Conservation (phyloP, 257 asterid genomes). For the Solanum chmielewskii region DNA sequence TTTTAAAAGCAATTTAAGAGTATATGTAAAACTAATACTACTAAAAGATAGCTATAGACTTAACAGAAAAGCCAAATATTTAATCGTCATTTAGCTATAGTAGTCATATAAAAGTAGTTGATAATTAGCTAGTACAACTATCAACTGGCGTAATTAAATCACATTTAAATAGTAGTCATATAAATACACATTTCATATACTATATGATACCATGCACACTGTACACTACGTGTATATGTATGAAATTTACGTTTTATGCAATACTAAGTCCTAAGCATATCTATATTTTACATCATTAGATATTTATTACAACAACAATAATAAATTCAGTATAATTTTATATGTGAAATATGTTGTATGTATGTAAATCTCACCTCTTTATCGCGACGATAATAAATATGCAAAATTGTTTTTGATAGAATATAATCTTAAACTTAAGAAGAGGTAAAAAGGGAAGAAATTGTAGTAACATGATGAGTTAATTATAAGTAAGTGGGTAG, state of each 20-base stretch:
- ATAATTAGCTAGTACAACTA: not conserved
- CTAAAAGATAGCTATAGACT: not conserved
- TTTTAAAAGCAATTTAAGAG: not conserved
- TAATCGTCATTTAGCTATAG: not conserved
- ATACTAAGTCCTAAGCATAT: not conserved
- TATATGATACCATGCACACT: not conserved
- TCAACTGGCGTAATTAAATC: not conserved
- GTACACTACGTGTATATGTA: not conserved
- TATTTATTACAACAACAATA: no score
- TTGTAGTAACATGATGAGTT: not conserved
- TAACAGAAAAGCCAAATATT: not conserved
- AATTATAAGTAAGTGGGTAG: not conserved
- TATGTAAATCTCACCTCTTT: not conserved
- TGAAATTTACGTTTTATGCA: not conserved
- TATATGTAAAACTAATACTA: not conserved
- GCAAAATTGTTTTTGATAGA: no score
- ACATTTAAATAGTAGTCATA: not conserved
- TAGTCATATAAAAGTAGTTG: not conserved
- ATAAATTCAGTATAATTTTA: no score
- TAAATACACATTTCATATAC: not conserved
- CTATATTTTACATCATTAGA: not conserved
- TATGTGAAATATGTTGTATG: no score
- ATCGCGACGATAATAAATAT: no score
- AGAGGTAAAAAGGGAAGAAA: not conserved
- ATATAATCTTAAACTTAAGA: not conserved